Evolutionary conservation across 1,284 basidiomycete genomes (phyloP).

Genomic region (Acaromyces ingoldii): DNA sequence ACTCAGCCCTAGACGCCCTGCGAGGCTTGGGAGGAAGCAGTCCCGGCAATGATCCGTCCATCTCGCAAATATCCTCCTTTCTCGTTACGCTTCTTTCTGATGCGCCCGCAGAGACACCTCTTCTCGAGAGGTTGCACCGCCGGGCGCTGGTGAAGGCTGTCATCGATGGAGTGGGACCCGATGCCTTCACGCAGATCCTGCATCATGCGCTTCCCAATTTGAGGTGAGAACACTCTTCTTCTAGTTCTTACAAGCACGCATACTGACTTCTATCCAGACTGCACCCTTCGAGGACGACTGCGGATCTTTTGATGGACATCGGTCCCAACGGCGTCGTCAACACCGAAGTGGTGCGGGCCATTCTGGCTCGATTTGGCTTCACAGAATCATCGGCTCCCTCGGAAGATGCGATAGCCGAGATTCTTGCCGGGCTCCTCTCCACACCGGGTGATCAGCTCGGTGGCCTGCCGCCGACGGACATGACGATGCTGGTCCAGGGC

Average conservation of each 20-base stretch:
- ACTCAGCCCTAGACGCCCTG: slow-evolving; percentile 66
- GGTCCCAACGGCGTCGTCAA: slow-evolving; percentile 27
- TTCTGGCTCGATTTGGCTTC: slow-evolving; percentile 33
- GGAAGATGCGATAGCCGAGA: slow-evolving; percentile 32
- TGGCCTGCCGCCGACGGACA: slow-evolving; percentile 26
- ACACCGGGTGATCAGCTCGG: slow-evolving; percentile 22
- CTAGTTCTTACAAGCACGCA: slow-evolving; percentile 9
- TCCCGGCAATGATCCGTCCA: slow-evolving; percentile 66
- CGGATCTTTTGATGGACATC: slow-evolving; percentile 28
- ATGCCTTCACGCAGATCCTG: slow-evolving; percentile 40
- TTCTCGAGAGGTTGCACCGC: slow-evolving; percentile 34
- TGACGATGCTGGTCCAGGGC: slow-evolving; percentile 22
- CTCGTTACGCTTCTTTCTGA: slow-evolving; percentile 53
- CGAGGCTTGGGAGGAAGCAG: slow-evolving; percentile 55
- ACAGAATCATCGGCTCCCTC: slow-evolving; percentile 23
- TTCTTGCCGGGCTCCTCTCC: slow-evolving; percentile 38
- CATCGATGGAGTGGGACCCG: slow-evolving; percentile 39
- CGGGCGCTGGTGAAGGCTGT: slow-evolving; percentile 40
- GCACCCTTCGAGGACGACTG: slow-evolving; percentile 1
- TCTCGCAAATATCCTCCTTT: slow-evolving; percentile 72
- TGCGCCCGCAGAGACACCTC: slow-evolving; percentile 20
- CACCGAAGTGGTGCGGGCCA: slow-evolving; percentile 27
- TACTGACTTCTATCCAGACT: neutral
- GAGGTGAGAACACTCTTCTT: slow-evolving; percentile 9
- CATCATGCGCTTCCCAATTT: slow-evolving; percentile 45